Evolutionary conservation across 208 protist genomes (phyloP).

Genomic region (Crithidia acanthocephali): DNA sequence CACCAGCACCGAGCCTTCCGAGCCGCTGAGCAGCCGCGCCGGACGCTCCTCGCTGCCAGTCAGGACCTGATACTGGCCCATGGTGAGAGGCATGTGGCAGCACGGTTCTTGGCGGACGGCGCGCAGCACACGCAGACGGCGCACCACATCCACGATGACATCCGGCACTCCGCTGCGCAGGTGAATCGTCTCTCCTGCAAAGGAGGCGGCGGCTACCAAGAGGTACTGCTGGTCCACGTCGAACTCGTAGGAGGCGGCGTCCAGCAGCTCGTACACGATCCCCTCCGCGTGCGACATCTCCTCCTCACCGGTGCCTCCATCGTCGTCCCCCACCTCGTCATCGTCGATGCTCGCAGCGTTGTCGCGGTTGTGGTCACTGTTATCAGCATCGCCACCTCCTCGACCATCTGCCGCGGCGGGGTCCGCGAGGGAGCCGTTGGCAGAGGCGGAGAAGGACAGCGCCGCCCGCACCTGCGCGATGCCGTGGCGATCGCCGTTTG

Average conservation of each 20-base stretch:
- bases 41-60: conserved; percentile 20
- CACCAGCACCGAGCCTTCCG: conserved; percentile 44
- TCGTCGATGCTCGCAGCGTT: neutral
- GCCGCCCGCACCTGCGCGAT: conserved; percentile 30
- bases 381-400: too few relatives aligned
- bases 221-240: conserved; percentile 47
- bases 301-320: neutral
- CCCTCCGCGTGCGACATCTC: conserved; percentile 21
- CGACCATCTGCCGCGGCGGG: neutral
- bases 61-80: conserved; percentile 28
- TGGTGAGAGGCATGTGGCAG: conserved; percentile 38
- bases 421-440: neutral
- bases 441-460: neutral
- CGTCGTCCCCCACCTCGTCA: neutral
- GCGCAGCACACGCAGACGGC: conserved; percentile 42
- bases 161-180: conserved; percentile 29
- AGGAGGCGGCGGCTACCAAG: conserved; percentile 47
- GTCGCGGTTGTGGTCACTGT: conserved; percentile 8
- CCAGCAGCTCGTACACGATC: conserved; percentile 42
- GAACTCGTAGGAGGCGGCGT: conserved; percentile 41
- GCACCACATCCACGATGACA: conserved; percentile 42
- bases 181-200: conserved; percentile 33
- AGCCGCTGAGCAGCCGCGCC: conserved; percentile 19
- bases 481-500: conserved; percentile 32
- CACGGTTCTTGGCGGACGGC: conserved; percentile 33